phyloP scores from a whole-genome alignment of 306 rosid genomes.

The Crotalaria pallida region DNA sequence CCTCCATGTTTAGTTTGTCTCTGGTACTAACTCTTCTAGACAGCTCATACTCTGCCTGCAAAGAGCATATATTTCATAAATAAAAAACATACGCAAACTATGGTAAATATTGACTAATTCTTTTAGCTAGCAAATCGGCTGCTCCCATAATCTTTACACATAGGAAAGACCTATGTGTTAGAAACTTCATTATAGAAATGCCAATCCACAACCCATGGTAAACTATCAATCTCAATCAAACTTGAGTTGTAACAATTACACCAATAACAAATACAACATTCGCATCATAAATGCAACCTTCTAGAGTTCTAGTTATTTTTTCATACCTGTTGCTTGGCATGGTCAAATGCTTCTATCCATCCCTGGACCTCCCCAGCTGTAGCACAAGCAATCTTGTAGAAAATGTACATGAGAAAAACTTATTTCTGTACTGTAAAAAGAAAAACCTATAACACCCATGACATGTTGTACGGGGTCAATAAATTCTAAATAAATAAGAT shows the following conservation, averaged over 20 bases:
- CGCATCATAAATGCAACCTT: constrained; percentile 2
- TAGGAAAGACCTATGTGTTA: constrained; percentile 4
- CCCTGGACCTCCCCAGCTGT: constrained; percentile 73
- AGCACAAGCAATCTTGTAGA: constrained; percentile 79
- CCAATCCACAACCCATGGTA: constrained; percentile 14
- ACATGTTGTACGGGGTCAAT: neutral
- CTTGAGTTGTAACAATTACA: constrained; percentile 10
- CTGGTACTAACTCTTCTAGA: constrained; percentile 49
- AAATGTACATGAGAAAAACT: constrained; percentile 12
- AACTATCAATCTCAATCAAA: constrained; percentile 10
- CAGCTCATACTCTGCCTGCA: constrained; percentile 85
- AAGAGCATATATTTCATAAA: constrained; percentile 28
- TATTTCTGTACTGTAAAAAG: constrained; percentile 17
- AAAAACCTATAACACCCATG: neutral
- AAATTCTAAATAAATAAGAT: constrained; percentile 9
- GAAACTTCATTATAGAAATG: neutral
- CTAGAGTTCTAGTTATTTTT: constrained; percentile 6
- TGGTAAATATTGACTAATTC: neutral
- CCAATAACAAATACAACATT: constrained; percentile 12
- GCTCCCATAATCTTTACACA: neutral
- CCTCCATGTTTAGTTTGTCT: constrained; percentile 73
- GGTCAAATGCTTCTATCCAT: constrained; percentile 97
- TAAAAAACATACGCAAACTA: constrained; percentile 17
- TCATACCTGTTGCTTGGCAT: constrained; percentile 92
- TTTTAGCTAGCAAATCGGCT: constrained; percentile 9